These are phyloP conservation scores for Chaetomidium leptoderma DNA, from an alignment of 495 filamentous ascomycete species.

Conservation along the genomic window DNA sequence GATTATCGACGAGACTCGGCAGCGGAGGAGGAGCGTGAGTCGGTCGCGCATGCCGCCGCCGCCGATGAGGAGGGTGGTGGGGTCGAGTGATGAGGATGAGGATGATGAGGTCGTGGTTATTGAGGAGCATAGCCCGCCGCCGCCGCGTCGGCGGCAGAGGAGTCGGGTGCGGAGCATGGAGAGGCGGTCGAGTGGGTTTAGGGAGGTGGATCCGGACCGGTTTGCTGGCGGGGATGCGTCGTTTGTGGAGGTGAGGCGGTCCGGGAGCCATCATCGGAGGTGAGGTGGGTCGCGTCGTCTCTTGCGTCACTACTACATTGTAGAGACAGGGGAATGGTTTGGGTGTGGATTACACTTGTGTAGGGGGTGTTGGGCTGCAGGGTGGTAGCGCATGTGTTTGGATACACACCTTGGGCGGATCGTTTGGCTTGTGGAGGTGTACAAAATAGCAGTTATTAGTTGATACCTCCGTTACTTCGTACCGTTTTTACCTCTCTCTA, in stretches of 20 bases:
- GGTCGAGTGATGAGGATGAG: constrained; percentile 27
- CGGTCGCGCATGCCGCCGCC: constrained; percentile 19
- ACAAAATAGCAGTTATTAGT: too few species aligned
- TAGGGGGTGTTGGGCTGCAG: too few species aligned
- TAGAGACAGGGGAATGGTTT: too few species aligned
- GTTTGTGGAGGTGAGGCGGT: constrained; percentile 32
- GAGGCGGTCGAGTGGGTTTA: constrained; percentile 31
- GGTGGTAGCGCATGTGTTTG: too few species aligned
- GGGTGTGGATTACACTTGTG: too few species aligned
- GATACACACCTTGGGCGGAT: too few species aligned
- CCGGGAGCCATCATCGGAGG: constrained; percentile 25
- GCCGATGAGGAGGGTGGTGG: constrained; percentile 17
- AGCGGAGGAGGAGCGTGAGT: constrained; percentile 21
- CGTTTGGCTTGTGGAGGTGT: too few species aligned
- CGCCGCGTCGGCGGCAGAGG: constrained; percentile 32
- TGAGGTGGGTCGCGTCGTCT: neutral
- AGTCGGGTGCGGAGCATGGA: constrained; percentile 34
- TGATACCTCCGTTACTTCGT: too few species aligned
- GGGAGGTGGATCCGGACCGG: constrained; percentile 33
- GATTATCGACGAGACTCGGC: constrained; percentile 41
- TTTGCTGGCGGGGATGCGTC: constrained; percentile 32
- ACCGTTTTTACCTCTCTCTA: too few species aligned
- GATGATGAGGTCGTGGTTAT: constrained; percentile 44
- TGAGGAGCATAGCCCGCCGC: constrained; percentile 38
- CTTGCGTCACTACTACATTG: too few species aligned